Base-by-base conservation (phyloP, 164 flowering plant genomes). In the Tetracentron sinense region DNA sequence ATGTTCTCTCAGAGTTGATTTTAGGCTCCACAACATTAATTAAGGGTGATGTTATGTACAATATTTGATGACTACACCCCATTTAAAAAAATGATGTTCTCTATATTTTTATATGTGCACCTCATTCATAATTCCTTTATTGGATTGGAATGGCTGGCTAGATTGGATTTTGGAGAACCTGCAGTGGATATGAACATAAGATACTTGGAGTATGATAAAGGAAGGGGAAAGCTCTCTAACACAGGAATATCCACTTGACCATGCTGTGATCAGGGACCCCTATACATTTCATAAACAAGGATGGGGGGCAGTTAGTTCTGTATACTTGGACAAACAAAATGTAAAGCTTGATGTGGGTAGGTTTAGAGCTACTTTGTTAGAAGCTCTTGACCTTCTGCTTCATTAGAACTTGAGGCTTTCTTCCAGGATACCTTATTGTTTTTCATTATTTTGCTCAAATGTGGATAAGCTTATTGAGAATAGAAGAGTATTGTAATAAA, bases 141-240 rank as follows among this genome's bases (percentile, higher is more conserved):
- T 16, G 74, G 81, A 4, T 22, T 82, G 8, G 86, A 77, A n/a
- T 73, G 81, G 80, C 21, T 82, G 6, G 72, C 85, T 0, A 63
- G 20, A n/a, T 26, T 10, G 0, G 67, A 67, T 44, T 92, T 80
- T 65, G 87, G 77, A 64, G 63, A 68, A 26, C 93, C 96, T 30
- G 78, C 90, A 10, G 28, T 7, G 52, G 82, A 64, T 1, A 88
- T 90, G 93, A 80, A 80, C 15, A 6, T 92, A 17, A 79, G 70
- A 61, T 90, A 92, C 72, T 66, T 88, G 72, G 89, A 83, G 23
- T 92, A 92, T 71, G 59, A 81, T 90, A 20, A 64, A 27, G 26
- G 53, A 49, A 54, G 75, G 77, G 3, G 98, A 92, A 69, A 92
- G 98, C 71, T 68, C 79, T n/a, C 67, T 92, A 55, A 69, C 72